A percentile compares a stretch with the other conserved stretches of the same genome.
Evolutionary conservation across 306 rosid genomes (phyloP).

Genomic region (Prosopis cineraria): DNA sequence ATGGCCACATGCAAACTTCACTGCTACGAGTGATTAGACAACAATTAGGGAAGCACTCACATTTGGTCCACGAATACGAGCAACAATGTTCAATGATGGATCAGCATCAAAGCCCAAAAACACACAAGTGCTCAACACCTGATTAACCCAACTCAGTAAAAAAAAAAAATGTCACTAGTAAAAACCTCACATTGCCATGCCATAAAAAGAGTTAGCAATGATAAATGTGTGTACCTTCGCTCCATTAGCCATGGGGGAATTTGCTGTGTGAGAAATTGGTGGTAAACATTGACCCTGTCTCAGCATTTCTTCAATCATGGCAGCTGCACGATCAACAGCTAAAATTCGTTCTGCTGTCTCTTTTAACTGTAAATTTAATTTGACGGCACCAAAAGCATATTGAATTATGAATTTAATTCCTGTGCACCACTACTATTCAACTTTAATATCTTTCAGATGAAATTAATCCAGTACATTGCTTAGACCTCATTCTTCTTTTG

Average conservation of each 20-base stretch:
- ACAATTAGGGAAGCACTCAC: constrained; percentile 54
- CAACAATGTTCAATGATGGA: constrained; percentile 75
- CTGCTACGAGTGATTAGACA: constrained; percentile 19
- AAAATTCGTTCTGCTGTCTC: constrained; percentile 85
- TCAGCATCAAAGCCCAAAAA: constrained; percentile 89
- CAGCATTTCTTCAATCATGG: constrained; percentile 94
- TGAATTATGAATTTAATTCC: constrained; percentile 18
- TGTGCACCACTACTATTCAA: constrained; percentile 3
- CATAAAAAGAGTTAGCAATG: constrained; percentile 22
- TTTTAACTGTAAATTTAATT: constrained; percentile 63
- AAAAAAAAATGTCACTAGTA: constrained; percentile 24
- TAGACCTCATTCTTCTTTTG: constrained; percentile 22
- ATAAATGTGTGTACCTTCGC: constrained; percentile 51
- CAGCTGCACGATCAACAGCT: constrained; percentile 91
- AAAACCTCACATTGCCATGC: constrained; percentile 31
- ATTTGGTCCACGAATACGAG: constrained; percentile 93
- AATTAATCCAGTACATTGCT: constrained; percentile 14
- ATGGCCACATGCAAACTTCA: constrained; percentile 19
- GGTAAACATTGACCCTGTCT: constrained; percentile 58
- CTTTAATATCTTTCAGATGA: constrained; percentile 14
- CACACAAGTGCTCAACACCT: constrained; percentile 62
- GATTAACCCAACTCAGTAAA: constrained; percentile 40
- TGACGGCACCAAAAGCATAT: constrained; percentile 35
- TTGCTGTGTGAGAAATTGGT: constrained; percentile 43
- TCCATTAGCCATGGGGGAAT: constrained; percentile 49